Evolutionary conservation across 2,329 filamentous ascomycete genomes (phyloP).

Genomic region (Monosporascus sp.): DNA sequence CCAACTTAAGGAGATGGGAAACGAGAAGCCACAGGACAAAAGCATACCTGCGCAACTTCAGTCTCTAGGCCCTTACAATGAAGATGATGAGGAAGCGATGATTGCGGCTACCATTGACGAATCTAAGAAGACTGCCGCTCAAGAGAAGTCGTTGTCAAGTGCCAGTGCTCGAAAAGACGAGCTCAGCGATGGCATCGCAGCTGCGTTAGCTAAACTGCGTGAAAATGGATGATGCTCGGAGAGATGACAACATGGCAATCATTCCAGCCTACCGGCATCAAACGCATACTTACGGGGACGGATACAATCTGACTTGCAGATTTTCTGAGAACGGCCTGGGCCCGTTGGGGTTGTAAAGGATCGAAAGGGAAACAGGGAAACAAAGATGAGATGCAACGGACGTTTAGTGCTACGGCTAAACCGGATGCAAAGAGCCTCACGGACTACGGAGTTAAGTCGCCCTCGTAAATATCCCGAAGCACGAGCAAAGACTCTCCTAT

Average conservation of each 20-base stretch:
- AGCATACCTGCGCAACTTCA: constrained; percentile 27
- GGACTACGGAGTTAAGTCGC: not conserved
- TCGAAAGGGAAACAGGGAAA: too few species aligned
- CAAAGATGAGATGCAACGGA: not conserved
- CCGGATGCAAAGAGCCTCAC: not conserved
- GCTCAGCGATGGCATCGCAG: constrained; percentile 54
- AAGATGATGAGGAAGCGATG: constrained; percentile 46
- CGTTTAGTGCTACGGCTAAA: not conserved
- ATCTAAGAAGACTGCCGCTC: constrained; percentile 34
- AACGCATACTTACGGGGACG: too few species aligned
- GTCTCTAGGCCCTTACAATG: constrained; percentile 33
- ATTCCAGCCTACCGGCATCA: not conserved
- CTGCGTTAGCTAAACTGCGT: constrained; percentile 54
- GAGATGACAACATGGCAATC: not conserved
- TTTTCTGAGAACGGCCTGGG: too few species aligned
- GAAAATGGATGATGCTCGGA: constrained; percentile 31
- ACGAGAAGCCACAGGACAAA: constrained; percentile 8
- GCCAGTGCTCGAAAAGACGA: constrained; percentile 27
- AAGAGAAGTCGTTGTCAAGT: constrained; percentile 19
- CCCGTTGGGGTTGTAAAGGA: too few species aligned
- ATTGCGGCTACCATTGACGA: constrained; percentile 42
- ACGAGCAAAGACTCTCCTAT: not conserved
- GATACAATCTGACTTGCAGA: too few species aligned
- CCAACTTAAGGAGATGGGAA: constrained; percentile 10
- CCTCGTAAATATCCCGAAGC: too few species aligned